phyloP scores from a whole-genome alignment of 345 rosid species.

The Ceriops zippeliana region DNA sequence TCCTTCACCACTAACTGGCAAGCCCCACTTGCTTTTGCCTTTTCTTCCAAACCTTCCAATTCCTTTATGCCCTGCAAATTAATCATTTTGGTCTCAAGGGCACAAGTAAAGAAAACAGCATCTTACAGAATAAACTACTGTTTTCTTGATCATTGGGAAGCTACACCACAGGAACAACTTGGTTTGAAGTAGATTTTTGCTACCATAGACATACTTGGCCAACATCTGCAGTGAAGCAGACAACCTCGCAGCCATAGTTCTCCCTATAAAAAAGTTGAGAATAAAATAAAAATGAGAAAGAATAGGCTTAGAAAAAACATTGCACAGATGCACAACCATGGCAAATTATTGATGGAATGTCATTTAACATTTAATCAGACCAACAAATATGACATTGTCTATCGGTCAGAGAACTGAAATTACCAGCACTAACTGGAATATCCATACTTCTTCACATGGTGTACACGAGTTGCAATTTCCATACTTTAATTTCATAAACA shows the following conservation, averaged over 20 bases:
- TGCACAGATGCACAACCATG: too few species aligned
- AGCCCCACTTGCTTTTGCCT: conserved; percentile 97
- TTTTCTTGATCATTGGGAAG: too few species aligned
- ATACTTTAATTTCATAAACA: too few species aligned
- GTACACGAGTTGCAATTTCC: too few species aligned
- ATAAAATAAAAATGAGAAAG: neutral
- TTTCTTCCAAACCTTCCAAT: conserved; percentile 86
- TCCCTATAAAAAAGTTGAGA: conserved; percentile 45
- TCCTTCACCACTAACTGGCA: conserved; percentile 90
- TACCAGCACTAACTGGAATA: too few species aligned
- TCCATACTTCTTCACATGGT: too few species aligned
- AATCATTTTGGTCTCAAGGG: conserved; percentile 2
- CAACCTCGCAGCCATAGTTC: conserved; percentile 98
- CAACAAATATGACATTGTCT: too few species aligned
- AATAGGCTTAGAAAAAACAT: neutral
- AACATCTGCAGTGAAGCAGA: conserved; percentile 98
- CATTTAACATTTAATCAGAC: too few species aligned
- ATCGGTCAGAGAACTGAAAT: too few species aligned
- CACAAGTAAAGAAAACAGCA: neutral
- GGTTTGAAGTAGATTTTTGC: neutral
- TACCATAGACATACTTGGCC: conserved; percentile 64
- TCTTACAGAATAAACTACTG: too few species aligned
- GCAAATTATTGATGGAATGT: too few species aligned
- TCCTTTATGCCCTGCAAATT: conserved; percentile 69
- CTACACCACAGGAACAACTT: too few species aligned